Conservation (phyloP, 2,329 filamentous ascomycete species). For the Stemphylium vesicarium region DNA sequence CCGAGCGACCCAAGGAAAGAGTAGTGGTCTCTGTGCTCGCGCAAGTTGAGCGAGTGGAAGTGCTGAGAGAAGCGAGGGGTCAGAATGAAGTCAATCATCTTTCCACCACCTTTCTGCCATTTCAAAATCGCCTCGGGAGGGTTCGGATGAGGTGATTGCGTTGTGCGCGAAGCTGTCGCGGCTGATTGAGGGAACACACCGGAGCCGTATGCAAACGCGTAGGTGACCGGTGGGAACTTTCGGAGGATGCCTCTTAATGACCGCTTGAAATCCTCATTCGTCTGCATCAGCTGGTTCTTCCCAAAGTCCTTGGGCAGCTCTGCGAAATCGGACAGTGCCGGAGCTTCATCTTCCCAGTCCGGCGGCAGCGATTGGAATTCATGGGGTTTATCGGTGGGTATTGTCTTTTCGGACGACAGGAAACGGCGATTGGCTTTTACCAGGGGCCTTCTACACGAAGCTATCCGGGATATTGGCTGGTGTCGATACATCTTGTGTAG, state of each 20-base stretch:
- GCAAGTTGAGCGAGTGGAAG: slow-evolving; percentile 93
- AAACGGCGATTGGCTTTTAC: slow-evolving; percentile 31
- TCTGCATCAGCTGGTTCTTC: slow-evolving; percentile 90
- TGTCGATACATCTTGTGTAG: slow-evolving; percentile 42
- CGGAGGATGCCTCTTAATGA: slow-evolving; percentile 84
- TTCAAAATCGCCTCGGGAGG: slow-evolving; percentile 81
- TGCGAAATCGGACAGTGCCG: slow-evolving; percentile 74
- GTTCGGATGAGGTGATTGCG: slow-evolving; percentile 77
- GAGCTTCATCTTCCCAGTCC: slow-evolving; percentile 78
- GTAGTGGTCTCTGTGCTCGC: slow-evolving; percentile 90
- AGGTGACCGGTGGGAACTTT: slow-evolving; percentile 94
- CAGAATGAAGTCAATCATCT: slow-evolving; percentile 99
- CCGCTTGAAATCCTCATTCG: slow-evolving; percentile 95
- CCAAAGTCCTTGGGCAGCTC: slow-evolving; percentile 84
- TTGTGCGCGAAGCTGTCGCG: slow-evolving; percentile 53
- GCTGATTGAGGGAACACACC: slow-evolving; percentile 87
- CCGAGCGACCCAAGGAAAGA: slow-evolving; percentile 83
- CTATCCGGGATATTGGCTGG: slow-evolving; percentile 37
- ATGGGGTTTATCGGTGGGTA: slow-evolving; percentile 23
- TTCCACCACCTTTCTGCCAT: slow-evolving; percentile 84
- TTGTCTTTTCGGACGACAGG: slow-evolving; percentile 33
- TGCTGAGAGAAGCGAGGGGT: slow-evolving; percentile 93
- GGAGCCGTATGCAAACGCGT: slow-evolving; percentile 96
- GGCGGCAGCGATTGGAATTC: slow-evolving; percentile 49
- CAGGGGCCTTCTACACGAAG: slow-evolving; percentile 35